Base-by-base conservation (phyloP, 2,329 filamentous ascomycete genomes). In the Aphanoascus verrucosus region DNA sequence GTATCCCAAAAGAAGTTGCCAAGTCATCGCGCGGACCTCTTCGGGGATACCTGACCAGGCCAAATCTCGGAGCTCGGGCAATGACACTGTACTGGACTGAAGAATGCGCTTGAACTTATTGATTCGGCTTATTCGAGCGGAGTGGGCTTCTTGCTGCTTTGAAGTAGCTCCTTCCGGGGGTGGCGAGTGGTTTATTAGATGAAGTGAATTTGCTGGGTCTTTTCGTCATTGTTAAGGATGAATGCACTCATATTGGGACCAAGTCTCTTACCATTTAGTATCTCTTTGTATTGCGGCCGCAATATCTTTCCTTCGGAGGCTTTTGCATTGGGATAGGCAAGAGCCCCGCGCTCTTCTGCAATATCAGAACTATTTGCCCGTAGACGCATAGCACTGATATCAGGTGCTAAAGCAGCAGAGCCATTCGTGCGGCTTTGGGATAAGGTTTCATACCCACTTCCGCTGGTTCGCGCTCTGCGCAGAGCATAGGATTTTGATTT, bases 101-200 rank as follows among this genome's bases (percentile, higher is more conserved):
- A 98, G 76, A 50, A 98, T 87, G 62, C 85, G 86, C 70, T 98
- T 98, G 74, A 98, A 98, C 67, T 97, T 97, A 72, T 98, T 96
- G 67, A 98, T 98, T 58, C 93, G 84, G 5, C 87, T 86, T 62
- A 95, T 93, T 56, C 88, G 83, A 43, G 90, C 86, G 54, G 86
- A 90, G 65, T 94, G 84, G 11, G 84, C 85, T 65, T 97, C 91
- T 15, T 84, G 76, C 65, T 96, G 88, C 67, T 94, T 97, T 1
- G 84, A 78, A 0, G 83, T 80, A 1, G 90, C 88, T 64, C 85
- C 84, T 23, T 78, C 72, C 9, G 88, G 82, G 44, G 86, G 76
- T 0, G 86, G 74, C 5, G 89, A 83, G 69, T 98, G 90, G 62
- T 86, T 86, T 62, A 98, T 97, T 6, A 98, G 80, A 67, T 98